These are phyloP conservation scores for Candida rishiriensis DNA, from an alignment of 805 yeast genomes.

Conservation along the genomic window DNA sequence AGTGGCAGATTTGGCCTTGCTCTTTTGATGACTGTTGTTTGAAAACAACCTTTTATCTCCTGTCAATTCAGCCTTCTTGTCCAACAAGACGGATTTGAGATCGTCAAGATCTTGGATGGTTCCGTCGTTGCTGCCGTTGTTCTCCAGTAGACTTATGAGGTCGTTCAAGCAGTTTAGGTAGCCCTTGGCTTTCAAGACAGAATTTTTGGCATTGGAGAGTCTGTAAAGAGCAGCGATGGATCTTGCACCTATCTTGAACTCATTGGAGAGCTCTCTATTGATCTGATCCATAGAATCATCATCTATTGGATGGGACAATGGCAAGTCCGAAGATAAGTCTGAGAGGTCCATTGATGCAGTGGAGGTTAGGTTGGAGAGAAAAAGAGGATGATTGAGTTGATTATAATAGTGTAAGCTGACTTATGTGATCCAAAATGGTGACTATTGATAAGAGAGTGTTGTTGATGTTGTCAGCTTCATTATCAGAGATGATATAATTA, in stretches of 20 bases:
- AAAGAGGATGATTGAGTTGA: too few relatives aligned
- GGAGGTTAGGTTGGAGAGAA: too few relatives aligned
- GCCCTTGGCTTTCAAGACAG: constrained; percentile 48
- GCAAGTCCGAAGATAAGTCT: constrained; percentile 51
- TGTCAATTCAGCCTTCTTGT: constrained; percentile 24
- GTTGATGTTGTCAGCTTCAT: too few relatives aligned
- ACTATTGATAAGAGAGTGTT: too few relatives aligned
- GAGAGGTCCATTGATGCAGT: constrained; percentile 51
- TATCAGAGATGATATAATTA: too few relatives aligned
- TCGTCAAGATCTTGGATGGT: constrained; percentile 30
- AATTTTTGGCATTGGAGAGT: constrained; percentile 48
- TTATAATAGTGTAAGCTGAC: too few relatives aligned
- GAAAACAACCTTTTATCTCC: constrained; percentile 2
- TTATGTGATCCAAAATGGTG: too few relatives aligned
- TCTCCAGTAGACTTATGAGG: constrained; percentile 26
- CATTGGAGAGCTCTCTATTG: constrained; percentile 50
- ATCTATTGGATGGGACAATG: constrained; percentile 45
- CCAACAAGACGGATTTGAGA: constrained; percentile 33
- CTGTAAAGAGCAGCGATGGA: constrained; percentile 66
- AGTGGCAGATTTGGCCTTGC: background rate
- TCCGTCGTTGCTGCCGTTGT: constrained; percentile 3
- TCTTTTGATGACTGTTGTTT: background rate
- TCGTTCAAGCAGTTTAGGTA: constrained; percentile 61
- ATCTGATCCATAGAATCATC: constrained; percentile 44
- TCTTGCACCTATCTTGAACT: constrained; percentile 68